A percentile compares a stretch with the other conserved stretches of the same genome.
Evolutionary conservation across 345 rosid genomes (phyloP).

Genomic region (Anacardium occidentale): DNA sequence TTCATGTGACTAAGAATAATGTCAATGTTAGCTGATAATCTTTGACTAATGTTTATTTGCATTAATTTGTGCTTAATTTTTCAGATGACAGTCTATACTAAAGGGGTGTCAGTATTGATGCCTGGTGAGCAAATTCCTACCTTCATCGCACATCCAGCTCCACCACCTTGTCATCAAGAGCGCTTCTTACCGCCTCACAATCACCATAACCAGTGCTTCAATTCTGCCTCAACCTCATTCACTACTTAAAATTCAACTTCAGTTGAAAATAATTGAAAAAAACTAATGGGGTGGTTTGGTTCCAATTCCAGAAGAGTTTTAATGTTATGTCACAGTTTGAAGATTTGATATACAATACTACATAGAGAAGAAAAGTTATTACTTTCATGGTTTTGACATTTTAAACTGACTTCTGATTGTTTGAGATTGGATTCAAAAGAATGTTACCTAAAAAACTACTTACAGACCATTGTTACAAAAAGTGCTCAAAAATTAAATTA

Average conservation of each 20-base stretch:
- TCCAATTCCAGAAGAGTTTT: background rate
- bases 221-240: constrained; percentile 10
- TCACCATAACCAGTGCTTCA: constrained; percentile 27
- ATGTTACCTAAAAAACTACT: background rate
- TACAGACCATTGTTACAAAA: too few relatives aligned
- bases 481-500: too few relatives aligned
- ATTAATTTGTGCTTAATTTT: background rate
- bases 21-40: too few relatives aligned
- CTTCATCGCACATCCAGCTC: constrained; percentile 72
- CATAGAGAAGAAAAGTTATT: too few relatives aligned
- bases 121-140: constrained; percentile 73
- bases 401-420: too few relatives aligned
- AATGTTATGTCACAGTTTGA: too few relatives aligned
- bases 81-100: constrained; percentile 50
- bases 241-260: constrained; percentile 19
- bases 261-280: constrained; percentile 1
- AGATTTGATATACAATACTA: background rate
- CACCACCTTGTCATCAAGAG: constrained; percentile 49
- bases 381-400: background rate
- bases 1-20: too few relatives aligned
- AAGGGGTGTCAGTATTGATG: constrained; percentile 76
- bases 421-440: background rate
- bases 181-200: constrained; percentile 32
- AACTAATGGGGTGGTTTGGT: background rate
- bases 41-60: background rate